Evolutionary conservation across 164 flowering plant species (phyloP).

Genomic region (Nelumbo lutea): DNA sequence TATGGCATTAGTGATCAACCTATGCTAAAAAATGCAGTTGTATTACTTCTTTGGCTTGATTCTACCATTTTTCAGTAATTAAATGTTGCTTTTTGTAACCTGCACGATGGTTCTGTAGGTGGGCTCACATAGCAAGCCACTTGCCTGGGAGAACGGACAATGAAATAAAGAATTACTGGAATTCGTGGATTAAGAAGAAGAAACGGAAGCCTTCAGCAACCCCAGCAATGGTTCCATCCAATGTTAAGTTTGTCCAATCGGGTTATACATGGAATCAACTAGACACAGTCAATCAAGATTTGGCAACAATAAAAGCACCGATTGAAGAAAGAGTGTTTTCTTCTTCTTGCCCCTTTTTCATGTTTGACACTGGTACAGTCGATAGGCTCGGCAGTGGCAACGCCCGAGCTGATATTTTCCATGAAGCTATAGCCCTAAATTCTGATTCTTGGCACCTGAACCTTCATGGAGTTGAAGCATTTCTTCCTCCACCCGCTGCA

Average conservation of each 20-base stretch:
- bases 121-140: conserved; percentile 98
- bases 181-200: conserved; percentile 95
- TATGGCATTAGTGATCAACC: no score
- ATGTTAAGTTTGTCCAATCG: conserved; percentile 24
- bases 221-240: conserved; percentile 2
- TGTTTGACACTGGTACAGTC: conserved; percentile 45
- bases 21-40: no score
- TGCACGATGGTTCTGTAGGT: conserved; percentile 33
- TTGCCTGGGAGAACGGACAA: conserved; percentile 94
- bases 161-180: conserved; percentile 94
- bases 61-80: not conserved
- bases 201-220: conserved; percentile 45
- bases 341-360: conserved; percentile 45
- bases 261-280: conserved; percentile 26
- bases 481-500: conserved; percentile 7
- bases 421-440: conserved; percentile 20
- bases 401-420: conserved; percentile 22
- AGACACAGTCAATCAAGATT: conserved; percentile 36
- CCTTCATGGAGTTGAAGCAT: conserved; percentile 19
- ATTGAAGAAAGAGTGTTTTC: conserved; percentile 42
- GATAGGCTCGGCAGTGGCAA: conserved; percentile 11
- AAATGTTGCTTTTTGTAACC: not conserved
- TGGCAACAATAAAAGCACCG: conserved; percentile 22
- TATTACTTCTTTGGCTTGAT: no score
- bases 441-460: conserved; percentile 37